Percentiles rank a stretch among this genome's conserved stretches.
These are phyloP conservation scores for Saksenaea oblongispora DNA, from an alignment of 371 early-diverging fungal species.

Conservation along the genomic window DNA sequence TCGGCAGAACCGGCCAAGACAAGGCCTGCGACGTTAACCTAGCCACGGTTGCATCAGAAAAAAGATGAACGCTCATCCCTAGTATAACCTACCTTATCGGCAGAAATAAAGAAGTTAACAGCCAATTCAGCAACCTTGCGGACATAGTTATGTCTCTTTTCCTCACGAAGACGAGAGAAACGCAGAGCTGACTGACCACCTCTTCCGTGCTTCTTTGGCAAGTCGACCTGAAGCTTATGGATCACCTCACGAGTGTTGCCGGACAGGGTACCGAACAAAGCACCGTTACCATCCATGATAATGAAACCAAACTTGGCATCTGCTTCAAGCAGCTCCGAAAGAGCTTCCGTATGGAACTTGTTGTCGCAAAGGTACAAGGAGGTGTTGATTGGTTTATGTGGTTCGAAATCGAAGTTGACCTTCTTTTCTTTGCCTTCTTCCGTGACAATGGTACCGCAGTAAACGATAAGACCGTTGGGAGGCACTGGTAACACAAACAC, in stretches of 20 bases:
- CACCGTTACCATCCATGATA: slow-evolving; percentile 97
- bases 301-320: slow-evolving; percentile 98
- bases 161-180: slow-evolving; percentile 97
- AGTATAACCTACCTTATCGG: slow-evolving; percentile 71
- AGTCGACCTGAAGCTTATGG: slow-evolving; percentile 91
- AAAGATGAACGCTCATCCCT: neutral
- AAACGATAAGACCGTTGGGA: slow-evolving; percentile 87
- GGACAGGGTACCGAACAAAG: slow-evolving; percentile 92
- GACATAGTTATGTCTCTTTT: slow-evolving; percentile 98
- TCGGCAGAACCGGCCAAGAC: slow-evolving; percentile 97
- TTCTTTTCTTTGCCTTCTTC: slow-evolving; percentile 98
- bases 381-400: slow-evolving; percentile 98
- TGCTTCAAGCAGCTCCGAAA: slow-evolving; percentile 87
- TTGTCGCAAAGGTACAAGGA: slow-evolving; percentile 98
- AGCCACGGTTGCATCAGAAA: neutral
- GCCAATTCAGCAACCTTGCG: slow-evolving; percentile 97
- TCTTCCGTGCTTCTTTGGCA: slow-evolving; percentile 99
- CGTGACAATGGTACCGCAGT: slow-evolving; percentile 93
- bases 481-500: slow-evolving; percentile 59
- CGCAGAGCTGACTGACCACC: slow-evolving; percentile 99
- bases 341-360: slow-evolving; percentile 97
- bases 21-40: slow-evolving; percentile 84
- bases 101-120: slow-evolving; percentile 89
- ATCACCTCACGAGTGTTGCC: slow-evolving; percentile 95
- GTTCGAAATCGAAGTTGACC: slow-evolving; percentile 96